phyloP scores from a whole-genome alignment of 768 basidiomycete genomes.

The Tricholoma terreum region DNA sequence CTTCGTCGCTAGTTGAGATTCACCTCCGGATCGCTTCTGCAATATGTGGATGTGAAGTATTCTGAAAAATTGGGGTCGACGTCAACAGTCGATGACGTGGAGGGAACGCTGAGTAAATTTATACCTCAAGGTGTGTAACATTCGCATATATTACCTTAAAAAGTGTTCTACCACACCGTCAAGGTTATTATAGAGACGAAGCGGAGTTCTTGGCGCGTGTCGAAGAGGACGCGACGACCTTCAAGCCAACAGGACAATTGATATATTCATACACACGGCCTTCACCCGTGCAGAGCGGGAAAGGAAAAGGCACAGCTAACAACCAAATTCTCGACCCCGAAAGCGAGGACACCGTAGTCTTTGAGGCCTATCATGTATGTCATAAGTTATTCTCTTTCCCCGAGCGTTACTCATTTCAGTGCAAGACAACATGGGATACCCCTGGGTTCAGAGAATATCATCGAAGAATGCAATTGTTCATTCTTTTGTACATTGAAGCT shows the following conservation, averaged over 20 bases:
- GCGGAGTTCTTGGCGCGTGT: conserved; percentile 65
- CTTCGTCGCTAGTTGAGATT: conserved; percentile 59
- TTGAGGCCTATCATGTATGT: conserved; percentile 85
- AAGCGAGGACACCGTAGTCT: conserved; percentile 64
- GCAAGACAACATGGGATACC: conserved; percentile 77
- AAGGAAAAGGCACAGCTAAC: conserved; percentile 51
- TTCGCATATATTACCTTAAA: neutral
- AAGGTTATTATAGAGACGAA: conserved; percentile 72
- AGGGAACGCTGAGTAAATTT: conserved; percentile 69
- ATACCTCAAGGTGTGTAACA: conserved; percentile 65
- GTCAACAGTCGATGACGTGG: conserved; percentile 83
- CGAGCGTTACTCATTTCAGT: neutral
- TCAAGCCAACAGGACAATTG: conserved; percentile 73
- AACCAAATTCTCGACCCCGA: conserved; percentile 40
- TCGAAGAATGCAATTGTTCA: conserved; percentile 89
- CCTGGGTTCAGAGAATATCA: conserved; percentile 92
- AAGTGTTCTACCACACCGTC: neutral
- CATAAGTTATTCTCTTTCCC: neutral
- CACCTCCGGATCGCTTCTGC: conserved; percentile 81
- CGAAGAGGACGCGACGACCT: conserved; percentile 72
- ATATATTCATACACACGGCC: conserved; percentile 77
- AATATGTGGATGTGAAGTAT: conserved; percentile 69
- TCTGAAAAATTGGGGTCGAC: conserved; percentile 61
- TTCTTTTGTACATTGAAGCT: conserved; percentile 91
- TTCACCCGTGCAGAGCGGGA: conserved; percentile 39